Evolutionary conservation across 495 filamentous ascomycete species (phyloP).

Genomic region (Podospora pseudocomata): DNA sequence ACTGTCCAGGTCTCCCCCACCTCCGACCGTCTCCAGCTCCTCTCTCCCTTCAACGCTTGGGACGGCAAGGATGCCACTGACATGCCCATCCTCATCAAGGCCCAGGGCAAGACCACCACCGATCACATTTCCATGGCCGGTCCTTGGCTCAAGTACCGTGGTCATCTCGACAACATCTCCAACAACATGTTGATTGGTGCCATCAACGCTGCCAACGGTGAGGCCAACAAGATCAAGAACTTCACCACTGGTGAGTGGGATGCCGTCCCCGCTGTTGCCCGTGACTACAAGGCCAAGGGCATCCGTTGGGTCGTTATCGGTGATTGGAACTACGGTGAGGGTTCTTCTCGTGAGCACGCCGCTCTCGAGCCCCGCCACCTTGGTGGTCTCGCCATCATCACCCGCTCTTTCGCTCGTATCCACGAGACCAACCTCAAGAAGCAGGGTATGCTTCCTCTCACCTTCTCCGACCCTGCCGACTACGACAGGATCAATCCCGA

Average conservation of each 20-base stretch:
- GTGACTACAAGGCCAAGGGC: conserved; percentile 97
- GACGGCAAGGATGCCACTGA: conserved; percentile 87
- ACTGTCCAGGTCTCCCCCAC: conserved; percentile 79
- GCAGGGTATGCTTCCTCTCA: conserved; percentile 99
- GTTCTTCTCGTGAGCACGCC: conserved; percentile 94
- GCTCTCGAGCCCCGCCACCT: conserved; percentile 97
- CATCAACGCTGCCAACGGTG: conserved; percentile 88
- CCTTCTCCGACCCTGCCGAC: conserved; percentile 89
- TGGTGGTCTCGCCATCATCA: conserved; percentile 95
- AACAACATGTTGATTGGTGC: conserved; percentile 99
- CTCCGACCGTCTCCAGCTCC: conserved; percentile 91
- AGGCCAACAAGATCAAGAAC: conserved; percentile 99
- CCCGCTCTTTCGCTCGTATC: conserved; percentile 94
- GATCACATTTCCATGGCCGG: conserved; percentile 99
- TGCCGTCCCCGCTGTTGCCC: conserved; percentile 88
- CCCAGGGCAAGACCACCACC: conserved; percentile 96
- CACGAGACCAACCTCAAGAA: conserved; percentile 99
- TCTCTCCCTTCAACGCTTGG: conserved; percentile 83
- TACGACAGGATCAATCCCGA: conserved; percentile 95
- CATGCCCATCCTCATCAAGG: conserved; percentile 96
- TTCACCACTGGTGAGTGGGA: conserved; percentile 74
- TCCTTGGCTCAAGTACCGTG: conserved; percentile 99
- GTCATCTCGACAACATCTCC: conserved; percentile 99
- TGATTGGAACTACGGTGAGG: conserved; percentile 99
- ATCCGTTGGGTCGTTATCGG: conserved; percentile 97